These are phyloP conservation scores for Bipolaris victoriae DNA, from an alignment of 2,329 filamentous ascomycete species.

Conservation along the genomic window DNA sequence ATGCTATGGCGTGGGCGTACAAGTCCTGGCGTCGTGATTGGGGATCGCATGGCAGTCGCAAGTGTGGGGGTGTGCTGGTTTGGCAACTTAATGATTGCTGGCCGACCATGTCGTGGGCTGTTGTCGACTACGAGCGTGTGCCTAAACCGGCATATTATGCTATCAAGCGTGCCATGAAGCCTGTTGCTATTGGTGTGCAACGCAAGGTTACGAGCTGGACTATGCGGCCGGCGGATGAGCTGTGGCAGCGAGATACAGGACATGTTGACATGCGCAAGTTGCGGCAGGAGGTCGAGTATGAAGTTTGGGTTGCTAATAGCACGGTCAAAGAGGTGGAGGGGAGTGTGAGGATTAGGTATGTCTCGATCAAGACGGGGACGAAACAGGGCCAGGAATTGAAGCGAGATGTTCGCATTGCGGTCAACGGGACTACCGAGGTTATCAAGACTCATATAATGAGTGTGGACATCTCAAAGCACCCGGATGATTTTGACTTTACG, in stretches of 20 bases:
- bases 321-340: constrained; percentile 51
- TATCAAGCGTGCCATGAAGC: constrained; percentile 61
- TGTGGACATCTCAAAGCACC: background rate
- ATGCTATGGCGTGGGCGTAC: constrained; percentile 66
- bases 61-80: constrained; percentile 76
- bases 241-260: constrained; percentile 38
- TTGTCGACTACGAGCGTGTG: constrained; percentile 77
- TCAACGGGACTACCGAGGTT: constrained; percentile 62
- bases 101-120: constrained; percentile 80
- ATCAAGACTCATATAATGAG: constrained; percentile 45
- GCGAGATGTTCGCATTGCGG: constrained; percentile 53
- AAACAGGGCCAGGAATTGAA: constrained; percentile 56
- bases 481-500: constrained; percentile 52
- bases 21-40: constrained; percentile 75
- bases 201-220: constrained; percentile 59
- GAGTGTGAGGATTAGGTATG: constrained; percentile 58
- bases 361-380: constrained; percentile 60
- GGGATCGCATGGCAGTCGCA: constrained; percentile 65
- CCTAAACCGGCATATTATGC: constrained; percentile 80
- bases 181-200: constrained; percentile 62
- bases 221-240: constrained; percentile 49
- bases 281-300: constrained; percentile 50
- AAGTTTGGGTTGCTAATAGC: constrained; percentile 63
- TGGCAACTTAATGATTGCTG: constrained; percentile 90
- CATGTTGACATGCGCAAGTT: constrained; percentile 33